phyloP scores from a whole-genome alignment of 805 yeast species.

The Candida dajiaensis region DNA sequence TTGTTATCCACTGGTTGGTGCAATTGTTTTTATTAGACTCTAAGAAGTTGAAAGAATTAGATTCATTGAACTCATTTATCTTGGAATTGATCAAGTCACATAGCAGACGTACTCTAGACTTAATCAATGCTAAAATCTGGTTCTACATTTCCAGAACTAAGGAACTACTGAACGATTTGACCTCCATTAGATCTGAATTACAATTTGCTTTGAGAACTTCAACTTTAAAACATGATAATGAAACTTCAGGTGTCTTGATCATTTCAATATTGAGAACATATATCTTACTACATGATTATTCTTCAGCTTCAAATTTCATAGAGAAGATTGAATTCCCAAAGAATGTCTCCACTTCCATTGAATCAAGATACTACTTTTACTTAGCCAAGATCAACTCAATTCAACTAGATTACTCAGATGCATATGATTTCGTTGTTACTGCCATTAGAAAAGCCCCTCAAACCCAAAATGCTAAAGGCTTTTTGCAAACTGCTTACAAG shows the following conservation, averaged over 20 bases:
- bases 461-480: constrained; percentile 77
- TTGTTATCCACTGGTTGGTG: constrained; percentile 71
- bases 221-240: constrained; percentile 85
- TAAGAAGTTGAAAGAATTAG: constrained; percentile 41
- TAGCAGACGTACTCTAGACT: constrained; percentile 80
- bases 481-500: constrained; percentile 84
- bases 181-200: constrained; percentile 61
- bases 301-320: constrained; percentile 83
- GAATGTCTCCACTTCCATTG: constrained; percentile 78
- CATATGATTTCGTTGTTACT: constrained; percentile 85
- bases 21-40: constrained; percentile 72
- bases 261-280: constrained; percentile 83
- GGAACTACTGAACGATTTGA: constrained; percentile 51
- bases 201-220: constrained; percentile 79
- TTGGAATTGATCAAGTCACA: constrained; percentile 47
- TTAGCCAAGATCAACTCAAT: constrained; percentile 86
- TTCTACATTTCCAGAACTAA: constrained; percentile 77
- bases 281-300: constrained; percentile 69
- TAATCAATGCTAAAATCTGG: constrained; percentile 87
- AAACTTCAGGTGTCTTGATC: constrained; percentile 82
- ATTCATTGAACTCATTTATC: constrained; percentile 46
- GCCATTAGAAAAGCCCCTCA: constrained; percentile 97
- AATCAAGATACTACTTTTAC: constrained; percentile 88
- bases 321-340: constrained; percentile 87
- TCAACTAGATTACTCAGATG: constrained; percentile 87